Conservation (phyloP, 2,329 filamentous ascomycete species). For the Tolypocladium amazonense region DNA sequence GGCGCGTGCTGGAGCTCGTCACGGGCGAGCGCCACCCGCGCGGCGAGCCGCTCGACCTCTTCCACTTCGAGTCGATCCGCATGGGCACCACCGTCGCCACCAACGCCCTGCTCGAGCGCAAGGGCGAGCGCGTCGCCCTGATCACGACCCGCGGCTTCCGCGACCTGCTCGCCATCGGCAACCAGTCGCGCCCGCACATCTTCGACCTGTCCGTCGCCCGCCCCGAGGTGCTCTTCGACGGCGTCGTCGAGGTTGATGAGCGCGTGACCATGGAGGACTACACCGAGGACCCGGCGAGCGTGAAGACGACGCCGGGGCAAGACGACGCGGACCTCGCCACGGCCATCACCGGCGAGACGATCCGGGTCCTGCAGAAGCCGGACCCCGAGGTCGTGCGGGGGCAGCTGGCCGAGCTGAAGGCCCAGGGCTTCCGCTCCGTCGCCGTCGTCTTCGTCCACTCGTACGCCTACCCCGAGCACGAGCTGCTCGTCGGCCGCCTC, state of each 20-base stretch:
- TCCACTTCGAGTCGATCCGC: constrained; percentile 50
- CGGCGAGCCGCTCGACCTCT: constrained; percentile 21
- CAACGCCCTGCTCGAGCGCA: constrained; percentile 63
- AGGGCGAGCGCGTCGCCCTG: constrained; percentile 61
- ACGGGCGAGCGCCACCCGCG: constrained; percentile 19
- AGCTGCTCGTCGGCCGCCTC: constrained; percentile 22
- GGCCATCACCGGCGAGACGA: constrained; percentile 57
- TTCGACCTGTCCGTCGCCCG: constrained; percentile 62
- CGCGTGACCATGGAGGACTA: constrained; percentile 65
- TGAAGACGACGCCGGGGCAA: constrained; percentile 29
- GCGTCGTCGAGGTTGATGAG: constrained; percentile 62
- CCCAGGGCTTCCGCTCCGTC: constrained; percentile 41
- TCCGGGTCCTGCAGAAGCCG: constrained; percentile 54
- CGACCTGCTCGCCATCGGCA: constrained; percentile 62
- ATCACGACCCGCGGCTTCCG: constrained; percentile 64
- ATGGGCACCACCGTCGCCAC: constrained; percentile 78
- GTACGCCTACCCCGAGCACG: constrained; percentile 52
- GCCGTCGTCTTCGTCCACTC: constrained; percentile 63
- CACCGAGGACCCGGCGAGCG: constrained; percentile 51
- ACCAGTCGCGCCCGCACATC: constrained; percentile 62
- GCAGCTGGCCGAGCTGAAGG: constrained; percentile 50
- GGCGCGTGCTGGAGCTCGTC: constrained; percentile 28
- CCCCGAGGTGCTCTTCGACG: constrained; percentile 58
- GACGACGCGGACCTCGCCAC: constrained; percentile 49
- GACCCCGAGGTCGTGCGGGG: constrained; percentile 40